phyloP scores from a whole-genome alignment of 768 basidiomycete genomes.

The Serendipita sp. region DNA sequence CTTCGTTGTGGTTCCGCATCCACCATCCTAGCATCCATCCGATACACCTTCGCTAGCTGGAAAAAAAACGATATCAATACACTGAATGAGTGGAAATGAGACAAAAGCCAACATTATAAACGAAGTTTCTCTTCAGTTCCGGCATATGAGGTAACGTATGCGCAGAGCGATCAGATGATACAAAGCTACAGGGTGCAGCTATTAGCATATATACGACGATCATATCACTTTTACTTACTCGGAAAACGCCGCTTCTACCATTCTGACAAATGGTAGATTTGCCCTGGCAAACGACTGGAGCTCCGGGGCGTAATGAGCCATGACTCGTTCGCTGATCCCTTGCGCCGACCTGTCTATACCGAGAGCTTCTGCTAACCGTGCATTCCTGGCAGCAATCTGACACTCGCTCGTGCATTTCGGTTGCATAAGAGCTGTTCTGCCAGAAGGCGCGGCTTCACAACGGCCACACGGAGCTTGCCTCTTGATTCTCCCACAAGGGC shows the following conservation, averaged over 20 bases:
- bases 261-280: conserved; percentile 46
- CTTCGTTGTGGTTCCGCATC: conserved; percentile 80
- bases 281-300: conserved; percentile 41
- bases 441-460: conserved; percentile 24
- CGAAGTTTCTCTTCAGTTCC: conserved; percentile 63
- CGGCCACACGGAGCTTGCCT: conserved; percentile 61
- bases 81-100: too few relatives aligned
- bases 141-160: conserved; percentile 74
- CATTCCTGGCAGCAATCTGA: conserved; percentile 69
- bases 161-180: conserved; percentile 44
- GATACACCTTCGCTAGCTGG: conserved; percentile 61
- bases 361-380: conserved; percentile 73
- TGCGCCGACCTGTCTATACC: conserved; percentile 42
- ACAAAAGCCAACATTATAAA: conserved; percentile 41
- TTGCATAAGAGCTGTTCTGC: conserved; percentile 24
- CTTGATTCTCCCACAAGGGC: conserved; percentile 69
- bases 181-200: conserved; percentile 31
- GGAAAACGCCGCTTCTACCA: conserved; percentile 68
- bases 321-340: conserved; percentile 21
- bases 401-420: conserved; percentile 77
- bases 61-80: conserved; percentile 8
- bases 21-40: conserved; percentile 71
- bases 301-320: conserved; percentile 44
- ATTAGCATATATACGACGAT: background rate
- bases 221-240: conserved; percentile 31